These are phyloP conservation scores for Citrus unshiu DNA, from an alignment of 345 rosid species.

Conservation along the genomic window DNA sequence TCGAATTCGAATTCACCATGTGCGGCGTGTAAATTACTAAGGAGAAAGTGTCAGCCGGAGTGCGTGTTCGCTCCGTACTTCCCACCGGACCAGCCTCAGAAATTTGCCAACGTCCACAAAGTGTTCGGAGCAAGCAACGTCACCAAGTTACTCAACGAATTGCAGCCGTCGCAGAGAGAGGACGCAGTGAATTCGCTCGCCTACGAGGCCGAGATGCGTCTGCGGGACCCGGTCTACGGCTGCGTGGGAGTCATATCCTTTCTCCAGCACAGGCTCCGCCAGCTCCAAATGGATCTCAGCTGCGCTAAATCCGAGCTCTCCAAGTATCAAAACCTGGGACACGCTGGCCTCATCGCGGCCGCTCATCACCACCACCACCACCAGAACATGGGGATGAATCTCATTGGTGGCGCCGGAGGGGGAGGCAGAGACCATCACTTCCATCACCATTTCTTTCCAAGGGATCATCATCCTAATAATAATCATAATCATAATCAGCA, in stretches of 20 bases:
- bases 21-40: slow-evolving; percentile 40
- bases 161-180: slow-evolving; percentile 40
- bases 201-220: slow-evolving; percentile 44
- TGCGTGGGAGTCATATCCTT: slow-evolving; percentile 43
- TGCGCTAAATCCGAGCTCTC: slow-evolving; percentile 59
- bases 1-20: slow-evolving; percentile 43
- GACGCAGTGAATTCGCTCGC: slow-evolving; percentile 43
- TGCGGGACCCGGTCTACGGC: slow-evolving; percentile 44
- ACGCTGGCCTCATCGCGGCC: slow-evolving; percentile 58
- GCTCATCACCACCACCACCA: slow-evolving; percentile 32
- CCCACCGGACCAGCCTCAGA: slow-evolving; percentile 43
- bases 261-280: slow-evolving; percentile 44
- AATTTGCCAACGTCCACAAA: slow-evolving; percentile 38
- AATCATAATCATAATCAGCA: slow-evolving; percentile 26
- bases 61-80: slow-evolving; percentile 48
- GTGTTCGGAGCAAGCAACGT: slow-evolving; percentile 46
- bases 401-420: slow-evolving; percentile 34
- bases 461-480: slow-evolving; percentile 38
- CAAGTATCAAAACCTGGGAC: slow-evolving; percentile 56
- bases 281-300: slow-evolving; percentile 42
- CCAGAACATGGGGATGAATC: slow-evolving; percentile 63
- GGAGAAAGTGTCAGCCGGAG: slow-evolving; percentile 46
- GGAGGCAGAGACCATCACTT: slow-evolving; percentile 42
- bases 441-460: slow-evolving; percentile 72
- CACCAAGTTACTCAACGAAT: slow-evolving; percentile 38